Evolutionary conservation across 2,329 filamentous ascomycete species (phyloP).

Genomic region (Ceratocystiopsis sp.): DNA sequence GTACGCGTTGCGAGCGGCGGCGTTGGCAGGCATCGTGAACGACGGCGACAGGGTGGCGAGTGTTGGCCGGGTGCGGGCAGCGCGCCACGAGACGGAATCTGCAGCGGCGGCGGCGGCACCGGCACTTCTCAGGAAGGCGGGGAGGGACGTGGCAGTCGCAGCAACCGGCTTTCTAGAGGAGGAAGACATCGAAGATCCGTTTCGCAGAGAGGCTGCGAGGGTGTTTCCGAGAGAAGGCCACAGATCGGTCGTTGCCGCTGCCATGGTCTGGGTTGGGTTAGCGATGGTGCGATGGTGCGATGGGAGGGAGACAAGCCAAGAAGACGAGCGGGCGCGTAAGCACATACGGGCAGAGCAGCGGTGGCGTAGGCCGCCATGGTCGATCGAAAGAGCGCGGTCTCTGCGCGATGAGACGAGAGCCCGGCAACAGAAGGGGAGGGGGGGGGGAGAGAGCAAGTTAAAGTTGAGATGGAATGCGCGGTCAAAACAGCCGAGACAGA

Average conservation of each 20-base stretch:
- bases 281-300: background rate
- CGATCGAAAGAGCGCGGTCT: no score
- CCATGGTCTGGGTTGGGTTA: constrained; percentile 16
- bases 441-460: no score
- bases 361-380: background rate
- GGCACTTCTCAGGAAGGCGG: constrained; percentile 18
- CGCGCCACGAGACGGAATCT: constrained; percentile 13
- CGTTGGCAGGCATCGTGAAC: constrained; percentile 1
- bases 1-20: constrained; percentile 1
- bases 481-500: no score
- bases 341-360: background rate
- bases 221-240: constrained; percentile 29
- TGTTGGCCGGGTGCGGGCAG: constrained; percentile 10
- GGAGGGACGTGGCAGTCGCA: background rate
- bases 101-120: constrained; percentile 1
- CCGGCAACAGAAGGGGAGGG: no score
- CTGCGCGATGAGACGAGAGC: no score
- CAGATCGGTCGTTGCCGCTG: constrained; percentile 25
- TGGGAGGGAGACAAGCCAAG: background rate
- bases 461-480: no score
- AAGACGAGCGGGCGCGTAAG: no score
- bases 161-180: background rate
- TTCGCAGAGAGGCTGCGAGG: constrained; percentile 20
- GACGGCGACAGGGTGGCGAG: constrained; percentile 2
- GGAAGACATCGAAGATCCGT: constrained; percentile 1